Base-by-base conservation (phyloP, 768 basidiomycete species). In the Rhizopogon sp. region DNA sequence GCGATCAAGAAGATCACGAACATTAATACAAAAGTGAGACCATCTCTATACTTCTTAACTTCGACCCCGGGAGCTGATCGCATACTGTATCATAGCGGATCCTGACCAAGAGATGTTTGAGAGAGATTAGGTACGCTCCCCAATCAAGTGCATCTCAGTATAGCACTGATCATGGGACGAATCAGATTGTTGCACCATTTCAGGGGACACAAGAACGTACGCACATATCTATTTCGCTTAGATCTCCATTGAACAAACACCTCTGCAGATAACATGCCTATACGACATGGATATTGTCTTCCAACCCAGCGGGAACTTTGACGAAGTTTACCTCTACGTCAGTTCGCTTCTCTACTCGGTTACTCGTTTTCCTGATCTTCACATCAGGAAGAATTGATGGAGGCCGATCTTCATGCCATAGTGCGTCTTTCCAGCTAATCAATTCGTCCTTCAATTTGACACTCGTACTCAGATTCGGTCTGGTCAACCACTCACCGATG, bases 231-330 rank as follows among this genome's bases (percentile, higher is more conserved):
- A 25, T 25, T 25, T 56, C 28, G 37, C 13, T 13, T 45, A 54
- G 53, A 46, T 55, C 22, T 43, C 14, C 40, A 39, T 28, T 56
- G 63, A 31, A 58, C 61, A 47, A 62, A 35, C 50, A 22, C 46
- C 28, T 31, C 13, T 40, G 54, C 67, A 95, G 93, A 96, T 96
- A 66, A 95, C 93, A 54, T 95, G 94, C 64, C 73, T 99, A 43
- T 99, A 98, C 66, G 97, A 98, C 67, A 94, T 98, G 92, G 93
- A 97, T 67, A 93, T 98, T 51, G 93, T 99, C 43, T 90, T 95
- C 69, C 90, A 93, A 61, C 83, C 93, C 16, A 85, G 80, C 52
- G 90, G 90, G 60, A 90, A 91, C 68, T 99, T 98, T 65, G 91
- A 95, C 70, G 96, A 98, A 73, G 95, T 99, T 16, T 98, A 92